A percentile compares a stretch with the other conserved stretches of the same genome.
Conservation (phyloP, 805 yeast genomes). For the Yarrowia keelungensis region DNA sequence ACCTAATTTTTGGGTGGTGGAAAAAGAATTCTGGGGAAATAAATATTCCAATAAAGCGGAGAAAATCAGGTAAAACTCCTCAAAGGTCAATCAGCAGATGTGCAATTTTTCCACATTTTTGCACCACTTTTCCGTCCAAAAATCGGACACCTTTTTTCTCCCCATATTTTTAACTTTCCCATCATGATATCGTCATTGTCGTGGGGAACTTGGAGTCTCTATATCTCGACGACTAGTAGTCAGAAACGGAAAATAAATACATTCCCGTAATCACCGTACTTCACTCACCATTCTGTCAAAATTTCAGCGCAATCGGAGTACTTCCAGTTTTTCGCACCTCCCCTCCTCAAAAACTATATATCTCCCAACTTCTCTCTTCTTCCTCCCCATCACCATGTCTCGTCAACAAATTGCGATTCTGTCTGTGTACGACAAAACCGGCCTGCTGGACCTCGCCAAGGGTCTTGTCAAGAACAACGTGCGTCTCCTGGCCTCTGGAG, state of each 20-base stretch:
- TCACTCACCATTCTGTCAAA: too few relatives aligned
- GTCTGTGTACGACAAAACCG: slow-evolving; percentile 97
- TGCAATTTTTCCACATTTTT: too few relatives aligned
- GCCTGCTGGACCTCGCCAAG: slow-evolving; percentile 92
- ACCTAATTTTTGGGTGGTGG: too few relatives aligned
- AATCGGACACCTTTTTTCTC: too few relatives aligned
- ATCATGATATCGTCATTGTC: neutral
- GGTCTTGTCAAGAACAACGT: slow-evolving; percentile 89
- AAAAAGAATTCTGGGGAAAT: too few relatives aligned
- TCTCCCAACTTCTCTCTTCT: neutral
- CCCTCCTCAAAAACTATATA: neutral
- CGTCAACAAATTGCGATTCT: slow-evolving; percentile 83
- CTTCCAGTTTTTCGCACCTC: too few relatives aligned
- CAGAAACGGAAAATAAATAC: neutral
- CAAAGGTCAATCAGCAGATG: too few relatives aligned
- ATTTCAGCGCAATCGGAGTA: too few relatives aligned
- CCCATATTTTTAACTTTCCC: too few relatives aligned
- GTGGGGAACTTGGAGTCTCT: neutral
- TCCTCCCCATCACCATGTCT: slow-evolving; percentile 20
- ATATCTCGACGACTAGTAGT: neutral
- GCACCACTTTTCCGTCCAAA: too few relatives aligned
- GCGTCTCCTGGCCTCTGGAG: slow-evolving; percentile 94
- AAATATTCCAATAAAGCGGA: too few relatives aligned
- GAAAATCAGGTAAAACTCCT: too few relatives aligned
- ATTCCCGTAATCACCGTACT: neutral